Base-by-base conservation (phyloP, 2,329 filamentous ascomycete genomes). In the Spiromastix sp. region DNA sequence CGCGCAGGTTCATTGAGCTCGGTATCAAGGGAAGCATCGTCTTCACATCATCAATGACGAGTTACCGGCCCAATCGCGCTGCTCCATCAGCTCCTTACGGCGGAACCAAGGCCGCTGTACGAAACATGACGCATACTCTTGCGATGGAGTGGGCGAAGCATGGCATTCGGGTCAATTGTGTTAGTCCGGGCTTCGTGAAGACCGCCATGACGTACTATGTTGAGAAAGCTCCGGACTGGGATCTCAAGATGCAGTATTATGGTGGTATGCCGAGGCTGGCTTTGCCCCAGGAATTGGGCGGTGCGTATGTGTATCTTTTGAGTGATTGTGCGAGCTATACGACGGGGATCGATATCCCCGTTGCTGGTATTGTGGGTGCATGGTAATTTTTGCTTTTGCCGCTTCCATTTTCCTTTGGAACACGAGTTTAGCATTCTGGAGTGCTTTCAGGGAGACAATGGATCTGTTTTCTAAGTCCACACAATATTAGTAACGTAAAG, bases 221-320 rank as follows among this genome's bases (percentile, higher is more conserved):
- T 4, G 60, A 65, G 38, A 61, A 61, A n/a, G 57, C 61, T 11
- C 65, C 68, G 0, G 71, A 74, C 47, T 75, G 70, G 71, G 66
- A 69, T 38, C 55, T 62, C 41, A 68, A 74, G 55, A 63, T 74
- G 56, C 66, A 71, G 51, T 73, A 74, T 47, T 74, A 74, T 44
- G 68, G 71, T 3, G 70, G 70, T 3, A 73, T 75, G 60, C 70
- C 69, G 8, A 55, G 70, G 18, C 44, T 75, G 24, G 71, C 70
- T 0, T 60, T 68, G 31, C 64, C 67, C 0, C 61, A 69, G 42
- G 70, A 75, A 50, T 52, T 75, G 2, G 69, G 70, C 2, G 70
- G 71, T 10, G 71, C 71, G 1, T 74, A 74, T 43, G 68, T 74
- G 4, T 74, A 74, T 42, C 48, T 74, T 37, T 48, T 74, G n/a